Evolutionary conservation across 2,329 filamentous ascomycete genomes (phyloP).

Genomic region (Cladosporium sp.): DNA sequence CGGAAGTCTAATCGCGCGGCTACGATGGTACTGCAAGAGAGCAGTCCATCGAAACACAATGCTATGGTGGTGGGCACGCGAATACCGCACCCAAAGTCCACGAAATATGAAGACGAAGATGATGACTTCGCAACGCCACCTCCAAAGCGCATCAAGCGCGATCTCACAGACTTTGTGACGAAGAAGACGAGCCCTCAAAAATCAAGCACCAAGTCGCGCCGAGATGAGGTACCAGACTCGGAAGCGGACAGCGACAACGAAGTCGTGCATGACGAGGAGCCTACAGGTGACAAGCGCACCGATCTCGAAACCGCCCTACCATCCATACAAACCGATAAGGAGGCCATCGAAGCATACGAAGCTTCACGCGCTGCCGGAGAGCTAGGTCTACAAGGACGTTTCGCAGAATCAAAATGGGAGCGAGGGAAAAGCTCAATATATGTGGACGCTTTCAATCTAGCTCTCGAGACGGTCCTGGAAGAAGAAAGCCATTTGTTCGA

Average conservation of each 20-base stretch:
- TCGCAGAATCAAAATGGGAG: slow-evolving; percentile 62
- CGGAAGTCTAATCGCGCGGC: not conserved
- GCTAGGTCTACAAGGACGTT: slow-evolving; percentile 41
- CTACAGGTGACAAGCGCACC: slow-evolving; percentile 47
- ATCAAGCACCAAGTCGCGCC: slow-evolving; percentile 17
- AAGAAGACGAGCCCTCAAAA: slow-evolving; percentile 14
- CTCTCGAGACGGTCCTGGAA: slow-evolving; percentile 80
- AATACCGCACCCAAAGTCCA: slow-evolving; percentile 42
- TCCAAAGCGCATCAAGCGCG: slow-evolving; percentile 39
- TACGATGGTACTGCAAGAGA: slow-evolving; percentile 32
- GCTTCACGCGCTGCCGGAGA: slow-evolving; percentile 55
- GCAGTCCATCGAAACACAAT: slow-evolving; percentile 44
- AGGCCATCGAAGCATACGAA: slow-evolving; percentile 78
- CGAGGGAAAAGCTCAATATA: slow-evolving; percentile 85
- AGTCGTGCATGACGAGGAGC: slow-evolving; percentile 19
- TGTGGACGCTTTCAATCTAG: slow-evolving; percentile 93
- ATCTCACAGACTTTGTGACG: slow-evolving; percentile 18
- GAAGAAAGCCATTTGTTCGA: slow-evolving; percentile 88
- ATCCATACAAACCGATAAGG: slow-evolving; percentile 59
- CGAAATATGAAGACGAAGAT: slow-evolving; percentile 37
- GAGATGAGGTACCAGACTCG: slow-evolving; percentile 27
- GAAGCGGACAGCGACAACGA: slow-evolving; percentile 31
- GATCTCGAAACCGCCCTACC: slow-evolving; percentile 71
- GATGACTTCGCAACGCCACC: slow-evolving; percentile 33
- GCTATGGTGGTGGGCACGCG: slow-evolving; percentile 41